Base-by-base conservation (phyloP, 306 rosid genomes). In the Biancaea sappan region DNA sequence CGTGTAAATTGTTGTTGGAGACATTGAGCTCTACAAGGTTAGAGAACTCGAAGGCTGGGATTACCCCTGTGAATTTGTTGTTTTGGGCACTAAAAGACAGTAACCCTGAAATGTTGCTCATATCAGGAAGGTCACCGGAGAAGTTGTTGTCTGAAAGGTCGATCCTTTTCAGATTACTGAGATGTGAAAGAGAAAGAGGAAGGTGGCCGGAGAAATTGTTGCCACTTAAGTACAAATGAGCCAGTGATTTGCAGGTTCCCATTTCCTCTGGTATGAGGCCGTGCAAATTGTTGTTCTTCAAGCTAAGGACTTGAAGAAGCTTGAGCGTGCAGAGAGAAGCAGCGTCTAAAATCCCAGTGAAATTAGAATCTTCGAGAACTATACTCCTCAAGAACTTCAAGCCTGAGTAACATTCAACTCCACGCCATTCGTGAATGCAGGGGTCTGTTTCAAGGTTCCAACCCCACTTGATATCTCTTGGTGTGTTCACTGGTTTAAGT, bases 391-490 rank as follows among this genome's bases (percentile, higher is more conserved):
- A 86, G 14, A 2, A 68, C 5, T 53, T 75, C 0, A 6, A 32
- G 12, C 64, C 8, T 0, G 6, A 19, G 18, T 75, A 28, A 22
- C 84, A 86, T 1, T 0, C 10, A 38, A 81, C 84, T 19, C 86
- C 90, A 11, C 10, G 9, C 90, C 90, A 86, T 37, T 34, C 24
- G 68, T 61, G 76, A 63, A 5, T 65, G 80, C 90, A 86, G 10
- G 87, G 85, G 24, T 86, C 85, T 15, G 87, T 59, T 32, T 59
- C 41, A 31, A 75, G 50, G 64, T 70, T 83, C 87, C 90, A 86
- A 6, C 90, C 90, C 85, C 73, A 80, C 3, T 19, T 80, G 28
- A 29, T 22, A 66, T 61, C 60, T 77, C 44, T 71, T 29, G 31
- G 48, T 8, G 41, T 59, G 75, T 71, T 79, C 28, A 5, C 72